Base-by-base conservation (phyloP, 192 early-diverging fungal genomes). In the Coemansia sp. region DNA sequence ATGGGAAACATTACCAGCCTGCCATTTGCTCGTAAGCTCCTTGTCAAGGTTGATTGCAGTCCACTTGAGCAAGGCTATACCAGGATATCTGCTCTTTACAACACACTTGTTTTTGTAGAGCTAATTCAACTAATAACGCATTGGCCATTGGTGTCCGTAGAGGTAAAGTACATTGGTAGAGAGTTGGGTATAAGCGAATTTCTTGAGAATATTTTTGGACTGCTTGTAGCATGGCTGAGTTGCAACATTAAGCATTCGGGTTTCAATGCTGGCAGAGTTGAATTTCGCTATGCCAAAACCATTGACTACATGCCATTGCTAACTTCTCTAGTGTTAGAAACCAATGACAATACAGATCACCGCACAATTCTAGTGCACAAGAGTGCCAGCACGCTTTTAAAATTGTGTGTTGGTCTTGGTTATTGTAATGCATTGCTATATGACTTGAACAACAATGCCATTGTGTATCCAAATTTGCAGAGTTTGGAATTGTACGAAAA, bases 381-480 rank as follows among this genome's bases (percentile, higher is more conserved):
- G 15, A 60, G 18, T 60, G 29, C 57, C 31, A 24, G 22, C 11
- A 27, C 24, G 11, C 52, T 54, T 27, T 27, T 27, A 22, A 54
- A 11, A 8, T 54, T 54, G 12, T 20, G 24, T 3, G 24, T 54
- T 24, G 24, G 10, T 24, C 6, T 27, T 29, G 10, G 22, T 54
- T 11, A 12, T 27, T 9, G 52, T 24, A 11, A 54, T 20, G 52
- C 52, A 54, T 9, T 54, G 3, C 0, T 36, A 27, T 31, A 36
- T 1, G 57, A 60, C 57, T 11, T 7, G 1, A n/a, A n/a, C 4
- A 3, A 6, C 11, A 36, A 36, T 36, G 18, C 13, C 20, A 16
- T 62, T 3, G 18, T 62, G 27, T 67, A 67, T 15, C 44, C 66
- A 40, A 54, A 67, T 40, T 16, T 67, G 36, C 51, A 66, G 31